These are phyloP conservation scores for Amaranthus hypochondriacus DNA, from an alignment of 148 eudicot species.

Conservation along the genomic window DNA sequence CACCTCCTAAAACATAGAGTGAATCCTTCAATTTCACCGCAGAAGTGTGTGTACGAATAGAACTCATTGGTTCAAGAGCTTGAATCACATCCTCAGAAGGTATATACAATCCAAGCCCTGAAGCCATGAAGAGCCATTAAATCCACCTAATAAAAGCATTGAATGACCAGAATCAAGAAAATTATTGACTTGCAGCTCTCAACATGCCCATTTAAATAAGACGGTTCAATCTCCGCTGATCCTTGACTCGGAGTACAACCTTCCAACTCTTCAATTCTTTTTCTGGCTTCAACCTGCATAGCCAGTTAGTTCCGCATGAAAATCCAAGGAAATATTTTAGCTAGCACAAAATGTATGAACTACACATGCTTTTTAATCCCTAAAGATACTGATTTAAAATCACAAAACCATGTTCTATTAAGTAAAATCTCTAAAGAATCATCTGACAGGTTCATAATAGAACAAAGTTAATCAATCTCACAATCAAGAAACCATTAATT, in stretches of 20 bases:
- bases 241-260: neutral
- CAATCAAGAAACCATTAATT: neutral
- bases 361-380: too few species aligned
- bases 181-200: constrained; percentile 16
- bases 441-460: too few species aligned
- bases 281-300: constrained; percentile 49
- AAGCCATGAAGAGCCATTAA: constrained; percentile 57
- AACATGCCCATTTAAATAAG: constrained; percentile 22
- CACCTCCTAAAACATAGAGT: constrained; percentile 63
- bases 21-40: constrained; percentile 41
- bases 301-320: constrained; percentile 1
- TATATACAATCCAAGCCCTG: constrained; percentile 38
- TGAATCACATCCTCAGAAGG: constrained; percentile 38
- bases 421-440: too few species aligned
- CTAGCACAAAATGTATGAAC: neutral
- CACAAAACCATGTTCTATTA: too few species aligned
- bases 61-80: constrained; percentile 46
- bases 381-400: too few species aligned
- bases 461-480: too few species aligned
- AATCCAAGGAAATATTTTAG: neutral
- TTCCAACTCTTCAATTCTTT: constrained; percentile 34
- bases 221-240: constrained; percentile 21
- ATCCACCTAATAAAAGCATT: constrained; percentile 60
- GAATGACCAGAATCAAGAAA: constrained; percentile 14
- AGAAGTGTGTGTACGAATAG: constrained; percentile 42